Percentiles rank a stretch among this genome's conserved stretches.
phyloP scores from a whole-genome alignment of 2,329 filamentous ascomycete species.

The Fusarium camptoceras region DNA sequence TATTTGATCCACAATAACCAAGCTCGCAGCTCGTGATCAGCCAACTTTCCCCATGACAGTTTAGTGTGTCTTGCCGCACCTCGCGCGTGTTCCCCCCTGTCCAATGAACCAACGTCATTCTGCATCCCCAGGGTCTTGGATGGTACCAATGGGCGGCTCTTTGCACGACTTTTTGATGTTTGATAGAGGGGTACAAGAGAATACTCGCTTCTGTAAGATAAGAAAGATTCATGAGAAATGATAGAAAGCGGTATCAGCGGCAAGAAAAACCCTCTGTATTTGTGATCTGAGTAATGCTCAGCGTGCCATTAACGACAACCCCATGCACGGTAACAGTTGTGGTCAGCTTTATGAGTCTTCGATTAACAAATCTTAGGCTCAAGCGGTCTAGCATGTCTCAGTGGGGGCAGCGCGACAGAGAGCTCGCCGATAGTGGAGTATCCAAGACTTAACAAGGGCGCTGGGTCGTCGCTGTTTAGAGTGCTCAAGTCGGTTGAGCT shows the following conservation, averaged over 20 bases:
- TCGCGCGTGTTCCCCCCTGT: conserved; percentile 39
- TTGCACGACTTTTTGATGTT: conserved; percentile 22
- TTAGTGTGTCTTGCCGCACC: conserved; percentile 38
- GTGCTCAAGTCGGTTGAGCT: background rate
- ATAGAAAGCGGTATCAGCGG: background rate
- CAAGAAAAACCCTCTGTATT: conserved; percentile 1
- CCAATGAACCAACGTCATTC: conserved; percentile 43
- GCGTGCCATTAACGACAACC: background rate
- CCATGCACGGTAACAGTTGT: background rate
- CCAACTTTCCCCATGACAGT: conserved; percentile 25
- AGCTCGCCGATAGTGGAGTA: conserved; percentile 4
- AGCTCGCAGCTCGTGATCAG: conserved; percentile 44
- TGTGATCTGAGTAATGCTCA: conserved; percentile 10
- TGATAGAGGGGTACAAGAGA: conserved; percentile 12
- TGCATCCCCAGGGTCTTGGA: conserved; percentile 32
- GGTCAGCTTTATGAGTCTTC: conserved; percentile 17
- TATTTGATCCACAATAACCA: conserved; percentile 37
- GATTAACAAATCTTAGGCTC: conserved; percentile 16
- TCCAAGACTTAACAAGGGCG: background rate
- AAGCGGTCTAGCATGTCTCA: conserved; percentile 33
- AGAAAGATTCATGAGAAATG: background rate
- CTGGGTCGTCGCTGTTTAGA: background rate
- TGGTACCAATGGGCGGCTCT: conserved; percentile 31
- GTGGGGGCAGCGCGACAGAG: conserved; percentile 19
- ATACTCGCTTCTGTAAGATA: background rate